These are phyloP conservation scores for Capniomyces stellatus DNA, from an alignment of 371 early-diverging fungal species.

Conservation along the genomic window DNA sequence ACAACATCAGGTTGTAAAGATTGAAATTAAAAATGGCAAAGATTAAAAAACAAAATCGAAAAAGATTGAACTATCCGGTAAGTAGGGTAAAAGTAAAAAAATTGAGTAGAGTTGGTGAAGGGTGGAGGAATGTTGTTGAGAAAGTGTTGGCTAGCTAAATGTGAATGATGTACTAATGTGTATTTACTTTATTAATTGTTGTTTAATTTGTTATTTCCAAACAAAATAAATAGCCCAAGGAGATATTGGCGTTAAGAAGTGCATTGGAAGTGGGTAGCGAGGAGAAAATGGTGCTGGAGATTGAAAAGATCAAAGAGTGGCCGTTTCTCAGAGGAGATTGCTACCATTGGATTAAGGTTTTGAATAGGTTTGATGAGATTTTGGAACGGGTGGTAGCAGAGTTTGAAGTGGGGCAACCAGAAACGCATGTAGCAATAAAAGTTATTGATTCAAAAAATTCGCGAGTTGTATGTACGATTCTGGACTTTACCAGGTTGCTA, in stretches of 20 bases:
- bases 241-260: not conserved
- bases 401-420: slow-evolving; percentile 38
- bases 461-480: slow-evolving; percentile 42
- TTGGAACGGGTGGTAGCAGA: slow-evolving; percentile 42
- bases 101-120: not conserved
- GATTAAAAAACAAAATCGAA: slow-evolving; percentile 2
- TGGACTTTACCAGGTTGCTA: slow-evolving; percentile 53
- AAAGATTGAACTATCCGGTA: slow-evolving; percentile 1
- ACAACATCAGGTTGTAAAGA: not conserved
- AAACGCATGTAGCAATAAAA: slow-evolving; percentile 18
- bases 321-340: slow-evolving; percentile 73
- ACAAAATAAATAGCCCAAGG: not conserved
- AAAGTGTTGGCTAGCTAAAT: too few relatives aligned
- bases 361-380: slow-evolving; percentile 80
- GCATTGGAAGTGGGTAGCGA: not conserved
- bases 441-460: slow-evolving; percentile 35
- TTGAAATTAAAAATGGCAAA: not conserved
- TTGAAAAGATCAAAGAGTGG: slow-evolving; percentile 31
- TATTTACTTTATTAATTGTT: not conserved
- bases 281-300: not conserved
- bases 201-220: not conserved
- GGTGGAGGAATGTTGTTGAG: not conserved
- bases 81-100: not conserved
- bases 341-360: slow-evolving; percentile 81
- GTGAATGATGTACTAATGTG: too few relatives aligned